A percentile compares a stretch with the other conserved stretches of the same genome.
phyloP scores from a whole-genome alignment of 768 basidiomycete species.

The Sporobolomyces phaffii region DNA sequence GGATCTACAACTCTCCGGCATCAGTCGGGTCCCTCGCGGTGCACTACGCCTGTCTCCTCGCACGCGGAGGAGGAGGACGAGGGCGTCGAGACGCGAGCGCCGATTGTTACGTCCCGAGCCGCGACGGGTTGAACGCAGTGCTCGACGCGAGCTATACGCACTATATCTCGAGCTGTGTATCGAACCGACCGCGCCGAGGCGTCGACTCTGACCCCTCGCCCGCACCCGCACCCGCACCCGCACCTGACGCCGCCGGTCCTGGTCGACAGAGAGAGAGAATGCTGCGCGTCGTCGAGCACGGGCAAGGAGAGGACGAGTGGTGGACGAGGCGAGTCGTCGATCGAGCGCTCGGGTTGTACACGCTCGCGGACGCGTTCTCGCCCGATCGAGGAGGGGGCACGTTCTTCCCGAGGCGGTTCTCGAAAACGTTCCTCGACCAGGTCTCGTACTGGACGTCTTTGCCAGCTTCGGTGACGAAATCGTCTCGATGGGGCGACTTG shows the following conservation, averaged over 20 bases:
- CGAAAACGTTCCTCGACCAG: neutral
- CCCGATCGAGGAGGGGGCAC: no score
- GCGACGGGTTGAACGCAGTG: constrained; percentile 33
- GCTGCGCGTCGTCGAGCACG: no score
- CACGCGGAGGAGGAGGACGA: no score
- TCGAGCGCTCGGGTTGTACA: neutral
- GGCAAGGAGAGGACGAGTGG: neutral
- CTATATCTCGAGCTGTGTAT: constrained; percentile 29
- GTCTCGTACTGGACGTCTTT: no score
- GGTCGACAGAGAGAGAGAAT: neutral
- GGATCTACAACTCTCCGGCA: constrained; percentile 35
- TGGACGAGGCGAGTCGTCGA: no score
- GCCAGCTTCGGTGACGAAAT: no score
- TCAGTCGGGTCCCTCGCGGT: constrained; percentile 24
- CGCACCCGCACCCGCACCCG: no score
- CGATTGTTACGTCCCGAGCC: constrained; percentile 35
- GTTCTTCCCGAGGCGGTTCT: neutral
- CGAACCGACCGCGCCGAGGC: neutral
- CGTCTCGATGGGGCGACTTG: constrained; percentile 20
- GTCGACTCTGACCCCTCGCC: neutral
- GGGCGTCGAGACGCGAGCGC: neutral
- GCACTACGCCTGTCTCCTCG: constrained; percentile 36
- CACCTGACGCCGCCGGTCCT: neutral
- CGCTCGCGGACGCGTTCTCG: no score
- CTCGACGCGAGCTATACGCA: constrained; percentile 36